Evolutionary conservation across 2,329 filamentous ascomycete genomes (phyloP).

Genomic region (Fusarium torreyae): DNA sequence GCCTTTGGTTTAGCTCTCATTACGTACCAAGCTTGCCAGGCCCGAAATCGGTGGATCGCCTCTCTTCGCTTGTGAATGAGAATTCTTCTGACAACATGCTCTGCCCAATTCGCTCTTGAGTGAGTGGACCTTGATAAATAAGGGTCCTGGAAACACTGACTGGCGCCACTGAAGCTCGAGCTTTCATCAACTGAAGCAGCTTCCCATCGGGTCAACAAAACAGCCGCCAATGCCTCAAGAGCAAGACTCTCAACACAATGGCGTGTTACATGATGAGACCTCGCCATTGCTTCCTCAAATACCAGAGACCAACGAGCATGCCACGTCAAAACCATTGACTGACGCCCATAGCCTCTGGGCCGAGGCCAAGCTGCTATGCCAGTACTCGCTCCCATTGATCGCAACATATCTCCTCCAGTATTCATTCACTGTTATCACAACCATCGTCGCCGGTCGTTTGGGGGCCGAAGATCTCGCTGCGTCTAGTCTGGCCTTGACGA

Average conservation of each 20-base stretch:
- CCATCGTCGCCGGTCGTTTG: conserved; percentile 67
- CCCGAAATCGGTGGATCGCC: conserved; percentile 35
- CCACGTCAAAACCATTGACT: conserved; percentile 11
- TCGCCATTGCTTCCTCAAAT: conserved; percentile 34
- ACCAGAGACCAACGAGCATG: conserved; percentile 20
- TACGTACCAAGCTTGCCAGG: background rate
- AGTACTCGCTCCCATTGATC: conserved; percentile 62
- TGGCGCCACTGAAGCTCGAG: conserved; percentile 6
- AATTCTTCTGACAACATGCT: conserved; percentile 28
- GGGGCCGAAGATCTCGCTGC: conserved; percentile 68
- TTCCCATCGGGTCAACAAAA: background rate
- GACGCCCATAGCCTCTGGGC: conserved; percentile 28
- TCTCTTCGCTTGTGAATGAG: conserved; percentile 10
- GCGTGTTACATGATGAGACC: conserved; percentile 37
- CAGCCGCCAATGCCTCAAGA: conserved; percentile 23
- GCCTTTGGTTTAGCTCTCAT: conserved; percentile 8
- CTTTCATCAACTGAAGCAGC: conserved; percentile 4
- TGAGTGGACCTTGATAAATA: conserved; percentile 24
- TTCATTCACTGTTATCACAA: conserved; percentile 67
- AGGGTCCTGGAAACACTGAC: conserved; percentile 4
- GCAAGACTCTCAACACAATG: conserved; percentile 10
- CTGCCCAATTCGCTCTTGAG: conserved; percentile 13
- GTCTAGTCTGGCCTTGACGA: conserved; percentile 66
- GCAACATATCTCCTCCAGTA: conserved; percentile 69
- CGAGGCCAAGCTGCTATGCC: conserved; percentile 39